These are phyloP conservation scores for Artemisia argyi DNA, from an alignment of 129 eudicot genomes.

Conservation along the genomic window DNA sequence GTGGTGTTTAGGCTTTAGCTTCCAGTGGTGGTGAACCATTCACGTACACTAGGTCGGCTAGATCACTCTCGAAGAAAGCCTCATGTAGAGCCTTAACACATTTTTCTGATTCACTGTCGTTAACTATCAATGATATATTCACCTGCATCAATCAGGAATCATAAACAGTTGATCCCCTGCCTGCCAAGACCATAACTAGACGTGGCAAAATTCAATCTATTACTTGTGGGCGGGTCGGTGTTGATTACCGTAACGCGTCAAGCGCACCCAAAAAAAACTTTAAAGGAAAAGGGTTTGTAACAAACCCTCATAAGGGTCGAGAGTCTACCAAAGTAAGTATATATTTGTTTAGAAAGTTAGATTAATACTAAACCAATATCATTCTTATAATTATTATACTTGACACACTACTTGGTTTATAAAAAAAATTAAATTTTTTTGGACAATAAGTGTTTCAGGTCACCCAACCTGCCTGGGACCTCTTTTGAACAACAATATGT, in stretches of 20 bases:
- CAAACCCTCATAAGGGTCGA: no score
- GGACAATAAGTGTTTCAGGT: no score
- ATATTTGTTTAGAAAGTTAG: no score
- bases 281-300: no score
- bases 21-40: constrained; percentile 20
- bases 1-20: constrained; percentile 6
- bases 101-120: constrained; percentile 84
- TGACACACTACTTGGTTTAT: no score
- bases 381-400: no score
- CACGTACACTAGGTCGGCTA: constrained; percentile 36
- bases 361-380: no score
- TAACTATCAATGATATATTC: constrained; percentile 91
- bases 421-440: no score
- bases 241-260: not conserved
- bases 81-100: constrained; percentile 90
- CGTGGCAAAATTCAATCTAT: not conserved
- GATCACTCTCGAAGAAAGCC: constrained; percentile 75
- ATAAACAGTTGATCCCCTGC: constrained; percentile 1
- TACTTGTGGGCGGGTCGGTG: not conserved
- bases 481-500: no score
- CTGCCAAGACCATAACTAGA: not conserved
- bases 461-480: no score
- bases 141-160: constrained; percentile 49
- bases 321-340: no score
- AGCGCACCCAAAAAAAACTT: not conserved